Conservation (phyloP, 257 asterid species). For the Cordia subcordata region DNA sequence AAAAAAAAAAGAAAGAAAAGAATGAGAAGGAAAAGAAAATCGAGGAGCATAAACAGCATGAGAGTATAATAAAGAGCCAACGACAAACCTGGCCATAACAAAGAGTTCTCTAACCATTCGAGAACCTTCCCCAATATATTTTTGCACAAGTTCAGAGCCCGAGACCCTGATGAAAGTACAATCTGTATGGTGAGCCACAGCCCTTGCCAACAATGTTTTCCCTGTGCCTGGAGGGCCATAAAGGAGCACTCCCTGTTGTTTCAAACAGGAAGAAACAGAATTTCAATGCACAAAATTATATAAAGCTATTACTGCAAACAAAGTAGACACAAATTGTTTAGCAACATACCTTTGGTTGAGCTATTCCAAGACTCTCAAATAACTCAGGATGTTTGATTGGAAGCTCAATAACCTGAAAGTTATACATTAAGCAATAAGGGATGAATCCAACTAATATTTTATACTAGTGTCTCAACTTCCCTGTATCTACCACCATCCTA, state of each 20-base stretch:
- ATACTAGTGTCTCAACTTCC: not conserved
- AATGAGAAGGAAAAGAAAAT: no score
- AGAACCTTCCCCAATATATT: conserved; percentile 77
- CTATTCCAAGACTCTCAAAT: conserved; percentile 74
- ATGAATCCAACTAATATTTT: not conserved
- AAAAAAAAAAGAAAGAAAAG: no score
- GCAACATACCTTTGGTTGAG: conserved; percentile 67
- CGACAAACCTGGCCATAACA: conserved; percentile 82
- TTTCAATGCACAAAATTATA: not conserved
- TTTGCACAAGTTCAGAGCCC: conserved; percentile 66
- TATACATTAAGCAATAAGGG: not conserved
- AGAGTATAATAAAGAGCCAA: not conserved
- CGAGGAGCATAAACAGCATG: not conserved
- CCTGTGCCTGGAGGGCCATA: conserved; percentile 80
- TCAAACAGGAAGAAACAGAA: not conserved
- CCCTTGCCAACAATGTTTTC: conserved; percentile 62
- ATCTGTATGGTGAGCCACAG: conserved; percentile 73
- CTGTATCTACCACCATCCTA: not conserved
- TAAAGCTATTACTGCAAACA: no score
- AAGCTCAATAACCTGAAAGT: conserved; percentile 57
- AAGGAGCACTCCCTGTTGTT: conserved; percentile 54
- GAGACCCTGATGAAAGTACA: conserved; percentile 67
- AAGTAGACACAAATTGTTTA: no score
- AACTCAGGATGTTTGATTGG: conserved; percentile 72
- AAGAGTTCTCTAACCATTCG: conserved; percentile 94